These are phyloP conservation scores for Trichoderma atrobrunneum DNA, from an alignment of 2,329 filamentous ascomycete genomes.

Conservation along the genomic window DNA sequence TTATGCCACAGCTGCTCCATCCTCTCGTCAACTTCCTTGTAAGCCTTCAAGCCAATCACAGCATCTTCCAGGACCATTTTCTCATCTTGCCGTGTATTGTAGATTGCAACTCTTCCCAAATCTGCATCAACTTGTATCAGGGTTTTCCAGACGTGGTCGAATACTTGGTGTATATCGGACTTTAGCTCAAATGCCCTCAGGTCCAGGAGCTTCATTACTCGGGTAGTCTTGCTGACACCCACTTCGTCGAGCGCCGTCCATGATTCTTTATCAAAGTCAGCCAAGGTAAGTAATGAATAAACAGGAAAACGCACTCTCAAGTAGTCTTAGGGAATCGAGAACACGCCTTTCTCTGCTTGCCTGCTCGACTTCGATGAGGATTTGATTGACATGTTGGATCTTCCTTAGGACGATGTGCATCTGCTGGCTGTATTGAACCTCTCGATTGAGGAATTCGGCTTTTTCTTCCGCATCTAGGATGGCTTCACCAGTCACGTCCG, in stretches of 20 bases:
- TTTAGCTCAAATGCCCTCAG: slow-evolving; percentile 64
- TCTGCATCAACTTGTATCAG: slow-evolving; percentile 62
- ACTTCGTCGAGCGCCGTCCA: slow-evolving; percentile 58
- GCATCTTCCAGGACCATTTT: slow-evolving; percentile 54
- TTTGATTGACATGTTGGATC: slow-evolving; percentile 56
- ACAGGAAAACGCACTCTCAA: slow-evolving; percentile 47
- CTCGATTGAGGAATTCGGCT: slow-evolving; percentile 54
- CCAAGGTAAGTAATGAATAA: not conserved
- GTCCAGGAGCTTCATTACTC: slow-evolving; percentile 63
- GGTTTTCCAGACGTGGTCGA: slow-evolving; percentile 68
- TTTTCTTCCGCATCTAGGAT: slow-evolving; percentile 53
- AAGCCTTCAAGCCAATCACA: slow-evolving; percentile 55
- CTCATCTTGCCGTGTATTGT: slow-evolving; percentile 49
- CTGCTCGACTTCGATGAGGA: slow-evolving; percentile 61
- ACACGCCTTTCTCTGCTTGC: slow-evolving; percentile 54
- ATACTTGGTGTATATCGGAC: slow-evolving; percentile 61
- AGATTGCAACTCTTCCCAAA: slow-evolving; percentile 55
- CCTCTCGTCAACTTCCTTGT: slow-evolving; percentile 59
- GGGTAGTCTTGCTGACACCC: slow-evolving; percentile 58
- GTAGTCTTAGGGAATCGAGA: slow-evolving; percentile 54
- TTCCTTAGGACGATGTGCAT: slow-evolving; percentile 49
- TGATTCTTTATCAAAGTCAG: slow-evolving; percentile 43
- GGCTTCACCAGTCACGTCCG: slow-evolving; percentile 51
- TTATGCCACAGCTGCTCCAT: slow-evolving; percentile 61
- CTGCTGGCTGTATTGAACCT: slow-evolving; percentile 59